These are phyloP conservation scores for Cicer arietinum DNA, from an alignment of 306 rosid species.

Conservation along the genomic window DNA sequence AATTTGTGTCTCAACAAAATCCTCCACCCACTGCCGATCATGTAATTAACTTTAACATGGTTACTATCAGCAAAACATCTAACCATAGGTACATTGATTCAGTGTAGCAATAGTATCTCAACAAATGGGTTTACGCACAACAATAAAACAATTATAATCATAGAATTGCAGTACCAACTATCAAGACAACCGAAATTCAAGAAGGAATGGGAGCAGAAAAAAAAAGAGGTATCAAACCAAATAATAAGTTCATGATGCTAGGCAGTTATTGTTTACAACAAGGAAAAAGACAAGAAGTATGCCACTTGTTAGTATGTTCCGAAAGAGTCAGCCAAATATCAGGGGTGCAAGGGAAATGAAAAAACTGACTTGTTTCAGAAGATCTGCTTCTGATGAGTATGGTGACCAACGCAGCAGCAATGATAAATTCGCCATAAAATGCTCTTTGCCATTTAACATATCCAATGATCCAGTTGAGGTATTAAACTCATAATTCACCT, in stretches of 20 bases:
- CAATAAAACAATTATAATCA: background rate
- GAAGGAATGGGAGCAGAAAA: background rate
- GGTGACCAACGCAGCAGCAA: slow-evolving; percentile 86
- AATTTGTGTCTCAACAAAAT: no score
- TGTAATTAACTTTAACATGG: no score
- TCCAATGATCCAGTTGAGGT: slow-evolving; percentile 55
- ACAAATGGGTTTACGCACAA: slow-evolving; percentile 5
- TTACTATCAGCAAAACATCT: no score
- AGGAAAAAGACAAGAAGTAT: slow-evolving; percentile 18
- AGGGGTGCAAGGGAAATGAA: slow-evolving; percentile 25
- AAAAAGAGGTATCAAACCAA: slow-evolving; percentile 19
- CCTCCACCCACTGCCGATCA: no score
- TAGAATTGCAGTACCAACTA: background rate
- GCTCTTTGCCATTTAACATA: slow-evolving; percentile 66
- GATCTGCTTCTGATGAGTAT: slow-evolving; percentile 81
- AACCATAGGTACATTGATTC: background rate
- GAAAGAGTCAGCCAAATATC: background rate
- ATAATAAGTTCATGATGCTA: slow-evolving; percentile 17
- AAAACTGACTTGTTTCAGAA: slow-evolving; percentile 76
- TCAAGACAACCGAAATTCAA: slow-evolving; percentile 13
- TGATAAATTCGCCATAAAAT: slow-evolving; percentile 69
- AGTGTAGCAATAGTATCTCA: background rate
- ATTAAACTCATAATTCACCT: slow-evolving; percentile 81
- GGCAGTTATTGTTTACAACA: slow-evolving; percentile 21
- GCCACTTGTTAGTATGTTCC: slow-evolving; percentile 15